These are phyloP conservation scores for Peronospora belbahrii DNA, from an alignment of 352 stramenopile species.

Conservation along the genomic window DNA sequence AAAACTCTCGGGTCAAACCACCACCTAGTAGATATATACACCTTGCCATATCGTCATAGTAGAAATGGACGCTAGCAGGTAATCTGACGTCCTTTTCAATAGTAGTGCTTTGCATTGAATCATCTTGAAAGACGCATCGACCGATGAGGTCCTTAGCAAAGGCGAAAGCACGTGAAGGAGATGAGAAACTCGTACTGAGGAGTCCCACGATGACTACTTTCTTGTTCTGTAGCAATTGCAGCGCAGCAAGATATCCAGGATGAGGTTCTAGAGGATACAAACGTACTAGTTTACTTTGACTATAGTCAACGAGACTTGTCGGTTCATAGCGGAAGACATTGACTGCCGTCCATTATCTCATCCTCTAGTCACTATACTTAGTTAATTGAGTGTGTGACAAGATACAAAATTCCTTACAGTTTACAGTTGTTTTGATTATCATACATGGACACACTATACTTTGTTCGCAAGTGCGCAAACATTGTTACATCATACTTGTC, in stretches of 20 bases:
- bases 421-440: neutral
- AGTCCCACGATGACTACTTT: constrained; percentile 42
- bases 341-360: constrained; percentile 6
- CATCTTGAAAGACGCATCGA: constrained; percentile 36
- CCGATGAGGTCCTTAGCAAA: constrained; percentile 64
- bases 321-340: constrained; percentile 8
- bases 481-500: no score
- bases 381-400: neutral
- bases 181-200: constrained; percentile 32
- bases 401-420: neutral
- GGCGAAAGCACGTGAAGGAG: constrained; percentile 25
- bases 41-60: constrained; percentile 39
- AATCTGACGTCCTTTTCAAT: constrained; percentile 18
- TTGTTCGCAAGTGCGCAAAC: no score
- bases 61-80: constrained; percentile 45
- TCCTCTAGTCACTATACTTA: constrained; percentile 13
- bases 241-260: constrained; percentile 6
- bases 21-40: constrained; percentile 52
- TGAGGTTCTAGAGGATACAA: constrained; percentile 42
- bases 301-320: constrained; percentile 25
- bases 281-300: constrained; percentile 39
- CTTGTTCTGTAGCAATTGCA: constrained; percentile 43
- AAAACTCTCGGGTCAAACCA: constrained; percentile 33
- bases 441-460: no score
- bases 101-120: constrained; percentile 20